Base-by-base conservation (phyloP, 202 grass and related monocot species). In the Panicum virgatum region DNA sequence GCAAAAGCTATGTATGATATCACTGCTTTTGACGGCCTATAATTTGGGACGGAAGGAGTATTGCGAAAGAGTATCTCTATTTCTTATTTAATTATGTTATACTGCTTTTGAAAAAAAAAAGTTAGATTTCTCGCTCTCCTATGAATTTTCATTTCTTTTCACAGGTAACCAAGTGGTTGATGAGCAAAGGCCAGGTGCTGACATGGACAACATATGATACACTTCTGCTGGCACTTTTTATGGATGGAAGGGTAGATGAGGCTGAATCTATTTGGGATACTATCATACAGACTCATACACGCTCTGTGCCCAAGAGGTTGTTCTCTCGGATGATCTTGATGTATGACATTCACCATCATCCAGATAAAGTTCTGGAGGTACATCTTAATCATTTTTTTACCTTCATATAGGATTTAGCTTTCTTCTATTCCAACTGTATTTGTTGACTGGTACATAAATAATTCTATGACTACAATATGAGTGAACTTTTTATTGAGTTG, bases 341-440 rank as follows among this genome's bases (percentile, higher is more conserved):
- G 62, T 92, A 96, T 53, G 85, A 96, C 23, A 77, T 65, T 52
- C 44, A 48, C 77, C 74, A 81, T 70, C 66, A 84, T 36, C 85
- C 89, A 32, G 83, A 90, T 37, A 98, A 96, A 84, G 80, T 93
- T 77, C 92, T 93, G 88, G 90, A 98, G 90, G 96, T 98, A 86
- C 27, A 52, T 65, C 53, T 56, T 30, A 69, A 44, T 53, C 30
- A 0, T 48, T 78, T 78, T 78, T 78, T 27, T 67, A 32, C 40
- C 14, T 71, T 77, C 20, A 60, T 32, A 12, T 46, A 12, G 44
- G 12, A 14, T 62, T 7, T 3, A 72, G 43, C 48, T 68, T 73
- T 75, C 50, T 67, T 79, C 22, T 23, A 45, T 22, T 30, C 12
- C 20, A 30, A 15, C 27, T 62, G 2, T 14, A 62, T 66, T 50